Conservation (phyloP, 2,329 filamentous ascomycete genomes). For the Aspergillus sp. region DNA sequence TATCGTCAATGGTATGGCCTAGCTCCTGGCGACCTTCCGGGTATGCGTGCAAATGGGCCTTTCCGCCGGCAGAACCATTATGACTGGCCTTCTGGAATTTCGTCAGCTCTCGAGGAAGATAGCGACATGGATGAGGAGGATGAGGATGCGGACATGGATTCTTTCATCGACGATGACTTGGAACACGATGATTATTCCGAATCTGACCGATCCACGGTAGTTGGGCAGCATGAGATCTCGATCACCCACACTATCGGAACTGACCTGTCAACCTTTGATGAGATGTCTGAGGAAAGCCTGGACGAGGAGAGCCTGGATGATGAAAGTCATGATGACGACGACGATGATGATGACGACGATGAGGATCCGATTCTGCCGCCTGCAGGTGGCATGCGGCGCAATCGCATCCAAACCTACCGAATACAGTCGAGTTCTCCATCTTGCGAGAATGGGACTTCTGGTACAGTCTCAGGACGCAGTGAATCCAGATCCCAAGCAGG, state of each 20-base stretch:
- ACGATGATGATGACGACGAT: constrained; percentile 23
- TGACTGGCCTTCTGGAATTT: constrained; percentile 5
- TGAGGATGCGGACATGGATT: constrained; percentile 37
- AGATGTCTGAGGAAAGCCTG: constrained; percentile 16
- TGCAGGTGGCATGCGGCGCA: constrained; percentile 18
- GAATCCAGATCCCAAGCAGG: neutral
- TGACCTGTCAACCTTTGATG: neutral
- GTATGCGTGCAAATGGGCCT: neutral
- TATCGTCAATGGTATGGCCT: constrained; percentile 1
- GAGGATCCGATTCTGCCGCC: constrained; percentile 26
- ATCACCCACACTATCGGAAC: neutral
- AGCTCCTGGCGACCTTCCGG: neutral
- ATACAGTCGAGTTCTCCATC: constrained; percentile 15
- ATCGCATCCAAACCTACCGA: constrained; percentile 14
- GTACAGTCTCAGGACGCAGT: neutral
- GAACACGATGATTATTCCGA: constrained; percentile 27
- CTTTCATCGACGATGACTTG: constrained; percentile 39
- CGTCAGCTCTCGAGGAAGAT: constrained; percentile 15
- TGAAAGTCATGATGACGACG: constrained; percentile 17
- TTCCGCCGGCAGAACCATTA: neutral
- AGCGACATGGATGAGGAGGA: constrained; percentile 32
- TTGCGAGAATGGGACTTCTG: constrained; percentile 5
- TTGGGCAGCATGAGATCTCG: constrained; percentile 25
- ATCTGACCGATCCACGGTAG: constrained; percentile 38
- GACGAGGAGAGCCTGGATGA: constrained; percentile 19